Evolutionary conservation across 352 stramenopile species (phyloP), one percentile per base, ranked within the genome.

Genomic region (Phytopythium vexans): DNA sequence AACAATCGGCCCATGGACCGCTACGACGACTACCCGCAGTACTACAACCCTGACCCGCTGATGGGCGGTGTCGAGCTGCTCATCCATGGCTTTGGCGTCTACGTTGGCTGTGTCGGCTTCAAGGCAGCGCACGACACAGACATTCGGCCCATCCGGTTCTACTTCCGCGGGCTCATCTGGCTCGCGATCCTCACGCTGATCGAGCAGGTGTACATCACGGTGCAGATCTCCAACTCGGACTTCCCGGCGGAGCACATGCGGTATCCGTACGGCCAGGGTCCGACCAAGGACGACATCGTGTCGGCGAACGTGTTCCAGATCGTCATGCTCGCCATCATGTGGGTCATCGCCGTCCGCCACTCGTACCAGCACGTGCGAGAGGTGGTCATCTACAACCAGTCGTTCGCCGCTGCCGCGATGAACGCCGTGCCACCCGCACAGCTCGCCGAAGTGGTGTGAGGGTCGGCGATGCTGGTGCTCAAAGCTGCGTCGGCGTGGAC

Each of bases 41-140:
- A 89, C 61, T 92, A 86, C 67, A 87, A 88, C 59, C 80, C 86
- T 6, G 76, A 89, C 58, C 79, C 84, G 11, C 56, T 89, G 16
- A 72, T 89, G 10, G 78, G 78, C 14, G 72, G 70, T 1, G 49
- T 89, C 15, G 82, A 92, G 54, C 56, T 94, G 27, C 64, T 92
- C 55, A 70, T 89, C 36, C 82, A 94, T 54, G 82, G 74, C 10
- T 93, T 91, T 38, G 85, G 82, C 44, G 85, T 94, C 15, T 94
- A 94, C 53, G 76, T 94, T 11, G 85, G 85, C 49, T 91, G 82
- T 36, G 80, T 94, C 9, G 85, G 85, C 16, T 94, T 94, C 60
- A 92, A 93, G 56, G 82, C 85, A 9, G 85, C 82, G 40, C 85
- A 94, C 51, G 82, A 94, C 50, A 94, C 82, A 31, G 82, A 94